Evolutionary conservation across 2,329 filamentous ascomycete species (phyloP).

Genomic region (Pestalotiopsis fici): DNA sequence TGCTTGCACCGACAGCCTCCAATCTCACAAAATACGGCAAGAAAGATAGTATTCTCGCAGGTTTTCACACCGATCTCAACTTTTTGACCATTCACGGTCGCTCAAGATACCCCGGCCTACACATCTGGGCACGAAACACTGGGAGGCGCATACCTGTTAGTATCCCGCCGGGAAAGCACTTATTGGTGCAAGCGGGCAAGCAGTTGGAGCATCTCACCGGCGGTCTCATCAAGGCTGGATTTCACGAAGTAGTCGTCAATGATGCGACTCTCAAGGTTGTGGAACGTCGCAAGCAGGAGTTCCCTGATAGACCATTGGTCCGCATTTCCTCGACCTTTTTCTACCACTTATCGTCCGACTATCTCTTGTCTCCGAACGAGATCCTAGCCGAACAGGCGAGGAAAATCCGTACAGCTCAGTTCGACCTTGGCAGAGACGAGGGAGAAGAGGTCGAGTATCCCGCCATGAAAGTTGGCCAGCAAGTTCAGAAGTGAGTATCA

Average conservation of each 20-base stretch:
- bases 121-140: conserved; percentile 66
- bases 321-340: conserved; percentile 63
- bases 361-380: conserved; percentile 54
- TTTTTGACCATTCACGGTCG: conserved; percentile 67
- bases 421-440: conserved; percentile 52
- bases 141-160: conserved; percentile 58
- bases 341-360: conserved; percentile 61
- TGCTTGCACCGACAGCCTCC: conserved; percentile 62
- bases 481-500: conserved; percentile 56
- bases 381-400: conserved; percentile 45
- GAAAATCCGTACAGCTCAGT: conserved; percentile 46
- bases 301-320: conserved; percentile 51
- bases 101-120: conserved; percentile 61
- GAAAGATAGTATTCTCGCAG: conserved; percentile 60
- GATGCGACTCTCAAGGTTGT: conserved; percentile 50
- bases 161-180: conserved; percentile 58
- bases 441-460: conserved; percentile 49
- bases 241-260: conserved; percentile 63
- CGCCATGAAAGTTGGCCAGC: conserved; percentile 59
- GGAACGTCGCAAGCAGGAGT: conserved; percentile 37
- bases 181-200: conserved; percentile 64
- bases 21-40: conserved; percentile 55
- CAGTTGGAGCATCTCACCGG: conserved; percentile 64
- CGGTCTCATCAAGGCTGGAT: conserved; percentile 62
- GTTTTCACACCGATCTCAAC: conserved; percentile 66